These are phyloP conservation scores for Penicillium italicum DNA, from an alignment of 2,329 filamentous ascomycete genomes.

Conservation along the genomic window DNA sequence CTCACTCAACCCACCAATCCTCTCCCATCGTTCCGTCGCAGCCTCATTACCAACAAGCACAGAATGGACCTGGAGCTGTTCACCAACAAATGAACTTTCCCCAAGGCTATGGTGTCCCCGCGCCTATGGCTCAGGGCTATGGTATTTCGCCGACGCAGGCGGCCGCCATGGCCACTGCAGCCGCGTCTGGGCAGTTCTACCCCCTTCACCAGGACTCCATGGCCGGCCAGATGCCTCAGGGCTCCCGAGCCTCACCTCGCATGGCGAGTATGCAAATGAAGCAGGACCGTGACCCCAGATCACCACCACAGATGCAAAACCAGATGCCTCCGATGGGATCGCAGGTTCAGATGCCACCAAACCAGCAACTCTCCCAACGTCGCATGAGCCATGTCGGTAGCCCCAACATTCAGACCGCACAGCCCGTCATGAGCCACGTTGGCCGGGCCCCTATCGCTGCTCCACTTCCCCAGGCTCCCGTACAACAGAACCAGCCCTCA, in stretches of 20 bases:
- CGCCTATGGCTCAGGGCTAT: slow-evolving; percentile 70
- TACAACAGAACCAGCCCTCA: slow-evolving; percentile 67
- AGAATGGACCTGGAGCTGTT: slow-evolving; percentile 57
- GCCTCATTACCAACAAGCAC: slow-evolving; percentile 62
- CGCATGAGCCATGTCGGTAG: slow-evolving; percentile 74
- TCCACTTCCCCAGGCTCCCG: slow-evolving; percentile 53
- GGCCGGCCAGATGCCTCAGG: slow-evolving; percentile 56
- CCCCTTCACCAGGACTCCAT: slow-evolving; percentile 69
- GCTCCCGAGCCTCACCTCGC: slow-evolving; percentile 66
- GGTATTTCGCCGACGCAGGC: slow-evolving; percentile 79
- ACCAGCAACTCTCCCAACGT: slow-evolving; percentile 58
- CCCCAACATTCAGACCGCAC: slow-evolving; percentile 68
- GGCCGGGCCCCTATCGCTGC: slow-evolving; percentile 52
- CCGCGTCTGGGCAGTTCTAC: slow-evolving; percentile 79
- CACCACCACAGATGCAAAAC: slow-evolving; percentile 66
- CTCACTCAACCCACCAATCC: slow-evolving; percentile 61
- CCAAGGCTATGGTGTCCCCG: slow-evolving; percentile 69
- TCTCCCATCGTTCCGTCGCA: slow-evolving; percentile 79
- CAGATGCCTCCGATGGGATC: slow-evolving; percentile 51
- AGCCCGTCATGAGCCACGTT: slow-evolving; percentile 71
- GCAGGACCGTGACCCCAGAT: slow-evolving; percentile 71
- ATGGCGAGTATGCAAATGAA: slow-evolving; percentile 67
- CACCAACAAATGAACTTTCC: slow-evolving; percentile 77
- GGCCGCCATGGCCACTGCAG: slow-evolving; percentile 90
- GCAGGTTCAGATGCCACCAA: slow-evolving; percentile 52